These are phyloP conservation scores for Geoglossum cookeanum DNA, from an alignment of 2,329 filamentous ascomycete species.

Conservation along the genomic window DNA sequence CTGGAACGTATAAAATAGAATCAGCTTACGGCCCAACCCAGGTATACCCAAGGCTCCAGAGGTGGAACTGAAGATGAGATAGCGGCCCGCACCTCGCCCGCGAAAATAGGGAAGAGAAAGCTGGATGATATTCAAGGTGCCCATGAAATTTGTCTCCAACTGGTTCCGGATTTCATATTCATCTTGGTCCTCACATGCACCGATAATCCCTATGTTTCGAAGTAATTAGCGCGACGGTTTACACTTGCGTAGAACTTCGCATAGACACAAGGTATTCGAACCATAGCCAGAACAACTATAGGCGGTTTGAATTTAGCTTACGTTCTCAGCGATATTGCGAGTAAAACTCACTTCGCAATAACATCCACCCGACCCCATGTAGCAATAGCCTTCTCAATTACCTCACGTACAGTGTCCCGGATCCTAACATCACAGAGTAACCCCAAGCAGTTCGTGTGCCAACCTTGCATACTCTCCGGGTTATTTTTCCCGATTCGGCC, in stretches of 20 bases:
- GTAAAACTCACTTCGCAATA: constrained; percentile 45
- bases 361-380: constrained; percentile 72
- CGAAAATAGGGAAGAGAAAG: constrained; percentile 75
- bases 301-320: neutral
- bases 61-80: constrained; percentile 88
- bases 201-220: constrained; percentile 42
- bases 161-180: constrained; percentile 88
- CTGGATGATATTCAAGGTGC: constrained; percentile 84
- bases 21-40: constrained; percentile 46
- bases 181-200: constrained; percentile 90
- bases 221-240: neutral
- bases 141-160: constrained; percentile 96
- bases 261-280: neutral
- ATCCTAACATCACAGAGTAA: constrained; percentile 81
- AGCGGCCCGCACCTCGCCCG: constrained; percentile 53
- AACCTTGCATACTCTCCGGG: constrained; percentile 49
- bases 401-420: constrained; percentile 53
- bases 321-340: neutral
- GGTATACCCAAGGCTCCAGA: constrained; percentile 85
- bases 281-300: constrained; percentile 10
- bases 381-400: constrained; percentile 49
- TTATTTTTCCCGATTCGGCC: constrained; percentile 66
- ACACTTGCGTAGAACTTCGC: neutral
- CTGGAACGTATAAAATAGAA: neutral
- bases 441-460: constrained; percentile 54